phyloP scores from a whole-genome alignment of 495 filamentous ascomycete genomes.

The Antarctomyces pellizariae region DNA sequence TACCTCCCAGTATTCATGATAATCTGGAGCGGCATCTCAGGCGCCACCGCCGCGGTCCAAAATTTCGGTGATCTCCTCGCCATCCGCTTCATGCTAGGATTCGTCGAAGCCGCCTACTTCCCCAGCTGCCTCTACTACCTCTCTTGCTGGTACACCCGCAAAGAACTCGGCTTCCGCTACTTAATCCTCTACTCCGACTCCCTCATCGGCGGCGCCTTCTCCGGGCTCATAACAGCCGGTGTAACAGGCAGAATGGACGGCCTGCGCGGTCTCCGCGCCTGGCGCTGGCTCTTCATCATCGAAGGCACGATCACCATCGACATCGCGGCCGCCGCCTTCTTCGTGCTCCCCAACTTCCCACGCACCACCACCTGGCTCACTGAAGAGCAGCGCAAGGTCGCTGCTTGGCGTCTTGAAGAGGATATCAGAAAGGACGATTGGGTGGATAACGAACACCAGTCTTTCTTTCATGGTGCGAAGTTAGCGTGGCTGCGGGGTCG shows the following conservation, averaged over 20 bases:
- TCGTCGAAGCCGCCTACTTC: constrained; percentile 29
- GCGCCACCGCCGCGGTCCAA: constrained; percentile 29
- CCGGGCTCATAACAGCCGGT: constrained; percentile 36
- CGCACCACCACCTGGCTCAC: constrained; percentile 50
- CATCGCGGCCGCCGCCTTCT: constrained; percentile 24
- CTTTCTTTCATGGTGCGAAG: constrained; percentile 41
- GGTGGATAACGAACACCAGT: constrained; percentile 34
- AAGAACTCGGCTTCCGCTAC: constrained; percentile 26
- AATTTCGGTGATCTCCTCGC: constrained; percentile 38
- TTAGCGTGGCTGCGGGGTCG: constrained; percentile 49
- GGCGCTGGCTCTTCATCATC: constrained; percentile 59
- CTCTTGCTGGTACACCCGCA: constrained; percentile 31
- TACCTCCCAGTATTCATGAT: constrained; percentile 44
- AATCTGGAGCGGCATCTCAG: constrained; percentile 51
- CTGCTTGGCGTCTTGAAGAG: constrained; percentile 45
- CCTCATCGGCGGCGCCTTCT: constrained; percentile 38
- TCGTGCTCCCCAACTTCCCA: constrained; percentile 59
- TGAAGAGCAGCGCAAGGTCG: constrained; percentile 42
- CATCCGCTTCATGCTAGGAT: constrained; percentile 48
- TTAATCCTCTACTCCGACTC: constrained; percentile 39
- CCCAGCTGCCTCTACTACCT: constrained; percentile 22
- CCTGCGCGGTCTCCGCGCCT: constrained; percentile 19
- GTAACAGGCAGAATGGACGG: constrained; percentile 26
- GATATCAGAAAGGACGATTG: constrained; percentile 65
- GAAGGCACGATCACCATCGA: constrained; percentile 35